A percentile compares a stretch with the other conserved stretches of the same genome.
These are phyloP conservation scores for Bathelium albidoporum DNA, from an alignment of 495 filamentous ascomycete species.

Conservation along the genomic window DNA sequence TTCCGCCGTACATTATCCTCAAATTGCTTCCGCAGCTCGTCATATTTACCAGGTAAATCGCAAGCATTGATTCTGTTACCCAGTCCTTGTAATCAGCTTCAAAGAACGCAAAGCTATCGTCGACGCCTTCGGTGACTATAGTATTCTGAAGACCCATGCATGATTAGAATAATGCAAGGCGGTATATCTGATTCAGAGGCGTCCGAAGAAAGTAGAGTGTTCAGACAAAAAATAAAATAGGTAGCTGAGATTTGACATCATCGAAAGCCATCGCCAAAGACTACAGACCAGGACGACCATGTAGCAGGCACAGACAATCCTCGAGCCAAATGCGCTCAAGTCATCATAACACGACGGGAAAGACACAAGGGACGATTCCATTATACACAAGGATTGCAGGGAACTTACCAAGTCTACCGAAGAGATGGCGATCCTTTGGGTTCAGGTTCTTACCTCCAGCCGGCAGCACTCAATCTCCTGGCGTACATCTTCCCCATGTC, in stretches of 20 bases:
- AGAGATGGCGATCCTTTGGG: slow-evolving; percentile 18
- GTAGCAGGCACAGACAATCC: slow-evolving; percentile 49
- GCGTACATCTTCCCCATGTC: slow-evolving; percentile 99
- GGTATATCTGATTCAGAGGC: background rate
- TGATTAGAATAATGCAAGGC: background rate
- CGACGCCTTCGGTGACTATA: too few species aligned
- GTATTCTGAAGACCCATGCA: background rate
- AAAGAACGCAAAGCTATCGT: background rate
- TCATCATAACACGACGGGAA: slow-evolving; percentile 62
- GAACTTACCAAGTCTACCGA: slow-evolving; percentile 15
- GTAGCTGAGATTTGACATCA: slow-evolving; percentile 99
- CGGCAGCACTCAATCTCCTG: slow-evolving; percentile 69
- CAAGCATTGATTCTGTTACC: slow-evolving; percentile 77
- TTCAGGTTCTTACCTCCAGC: slow-evolving; percentile 73
- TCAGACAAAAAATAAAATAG: slow-evolving; percentile 83
- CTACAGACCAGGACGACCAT: slow-evolving; percentile 44
- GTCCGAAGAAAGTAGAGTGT: slow-evolving; percentile 11
- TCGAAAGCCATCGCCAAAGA: slow-evolving; percentile 45
- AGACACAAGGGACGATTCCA: slow-evolving; percentile 13
- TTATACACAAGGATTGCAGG: background rate
- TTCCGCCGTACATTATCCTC: slow-evolving; percentile 49
- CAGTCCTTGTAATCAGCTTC: background rate
- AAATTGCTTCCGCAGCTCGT: slow-evolving; percentile 67
- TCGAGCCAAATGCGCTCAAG: slow-evolving; percentile 99
- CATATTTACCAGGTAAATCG: slow-evolving; percentile 76